Evolutionary conservation across 768 basidiomycete species (phyloP).

Genomic region (Leucogyrophana mollusca): DNA sequence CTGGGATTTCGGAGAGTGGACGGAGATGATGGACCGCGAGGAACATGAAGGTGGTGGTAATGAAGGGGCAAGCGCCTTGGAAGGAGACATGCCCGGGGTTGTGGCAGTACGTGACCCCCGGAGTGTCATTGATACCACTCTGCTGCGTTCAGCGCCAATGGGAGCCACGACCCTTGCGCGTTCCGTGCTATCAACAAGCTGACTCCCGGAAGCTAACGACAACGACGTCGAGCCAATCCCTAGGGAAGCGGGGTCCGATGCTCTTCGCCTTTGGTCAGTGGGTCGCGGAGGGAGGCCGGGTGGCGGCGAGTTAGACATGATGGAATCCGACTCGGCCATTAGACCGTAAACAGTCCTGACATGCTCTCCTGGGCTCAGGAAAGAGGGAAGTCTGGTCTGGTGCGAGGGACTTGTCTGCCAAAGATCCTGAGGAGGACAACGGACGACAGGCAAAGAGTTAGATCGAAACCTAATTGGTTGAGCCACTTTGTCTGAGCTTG

Average conservation of each 20-base stretch:
- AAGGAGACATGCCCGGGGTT: too few relatives aligned
- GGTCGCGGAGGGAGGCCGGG: conserved; percentile 18
- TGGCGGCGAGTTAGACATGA: conserved; percentile 7
- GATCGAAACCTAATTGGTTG: conserved; percentile 16
- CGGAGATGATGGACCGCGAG: too few relatives aligned
- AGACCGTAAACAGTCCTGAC: conserved; percentile 3
- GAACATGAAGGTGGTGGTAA: too few relatives aligned
- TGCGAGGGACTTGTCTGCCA: conserved; percentile 14
- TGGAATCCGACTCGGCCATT: neutral
- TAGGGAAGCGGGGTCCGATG: conserved; percentile 5
- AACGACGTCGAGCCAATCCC: conserved; percentile 15
- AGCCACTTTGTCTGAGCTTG: conserved; percentile 11
- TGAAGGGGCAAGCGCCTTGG: too few relatives aligned
- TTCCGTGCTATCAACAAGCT: conserved; percentile 19
- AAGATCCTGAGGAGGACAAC: conserved; percentile 16
- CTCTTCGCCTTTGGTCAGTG: conserved; percentile 8
- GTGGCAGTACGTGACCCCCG: conserved; percentile 1
- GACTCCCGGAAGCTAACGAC: conserved; percentile 25
- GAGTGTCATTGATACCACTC: conserved; percentile 17
- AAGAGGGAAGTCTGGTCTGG: neutral
- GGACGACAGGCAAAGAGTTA: conserved; percentile 11
- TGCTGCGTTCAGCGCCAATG: conserved; percentile 30
- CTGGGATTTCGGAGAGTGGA: too few relatives aligned
- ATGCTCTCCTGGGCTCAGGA: conserved; percentile 2
- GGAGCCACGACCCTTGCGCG: conserved; percentile 20